Evolutionary conservation across 306 rosid genomes (phyloP).

Genomic region (Vigna unguiculata): DNA sequence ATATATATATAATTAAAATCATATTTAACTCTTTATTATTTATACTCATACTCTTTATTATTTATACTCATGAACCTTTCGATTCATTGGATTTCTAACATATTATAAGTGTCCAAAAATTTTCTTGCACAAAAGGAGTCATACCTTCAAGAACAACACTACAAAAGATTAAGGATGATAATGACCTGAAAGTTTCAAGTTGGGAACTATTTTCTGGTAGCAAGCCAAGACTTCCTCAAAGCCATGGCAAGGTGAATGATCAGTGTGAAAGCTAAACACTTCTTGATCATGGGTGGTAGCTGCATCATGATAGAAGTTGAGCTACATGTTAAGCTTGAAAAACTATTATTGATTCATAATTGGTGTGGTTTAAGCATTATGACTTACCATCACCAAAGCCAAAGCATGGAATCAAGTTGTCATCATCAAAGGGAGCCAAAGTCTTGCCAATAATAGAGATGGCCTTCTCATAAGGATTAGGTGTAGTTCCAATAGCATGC

Average conservation of each 20-base stretch:
- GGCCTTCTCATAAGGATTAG: constrained; percentile 93
- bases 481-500: constrained; percentile 71
- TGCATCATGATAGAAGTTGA: constrained; percentile 42
- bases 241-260: constrained; percentile 85
- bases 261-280: constrained; percentile 88
- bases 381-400: constrained; percentile 90
- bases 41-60: too few relatives aligned
- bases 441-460: constrained; percentile 84
- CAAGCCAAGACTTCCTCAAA: constrained; percentile 88
- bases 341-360: neutral
- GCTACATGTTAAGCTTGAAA: constrained; percentile 14
- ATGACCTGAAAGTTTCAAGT: constrained; percentile 75
- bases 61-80: too few relatives aligned
- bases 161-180: neutral
- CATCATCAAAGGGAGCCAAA: constrained; percentile 92
- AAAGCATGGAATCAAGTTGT: constrained; percentile 92
- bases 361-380: constrained; percentile 31
- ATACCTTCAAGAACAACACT: neutral
- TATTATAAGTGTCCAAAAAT: neutral
- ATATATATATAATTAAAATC: too few relatives aligned
- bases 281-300: constrained; percentile 88
- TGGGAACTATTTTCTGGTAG: constrained; percentile 76
- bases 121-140: neutral
- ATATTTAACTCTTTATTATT: too few relatives aligned
- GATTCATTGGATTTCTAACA: too few relatives aligned